These are phyloP conservation scores for Penicillium fimorum DNA, from an alignment of 495 filamentous ascomycete genomes.

Conservation along the genomic window DNA sequence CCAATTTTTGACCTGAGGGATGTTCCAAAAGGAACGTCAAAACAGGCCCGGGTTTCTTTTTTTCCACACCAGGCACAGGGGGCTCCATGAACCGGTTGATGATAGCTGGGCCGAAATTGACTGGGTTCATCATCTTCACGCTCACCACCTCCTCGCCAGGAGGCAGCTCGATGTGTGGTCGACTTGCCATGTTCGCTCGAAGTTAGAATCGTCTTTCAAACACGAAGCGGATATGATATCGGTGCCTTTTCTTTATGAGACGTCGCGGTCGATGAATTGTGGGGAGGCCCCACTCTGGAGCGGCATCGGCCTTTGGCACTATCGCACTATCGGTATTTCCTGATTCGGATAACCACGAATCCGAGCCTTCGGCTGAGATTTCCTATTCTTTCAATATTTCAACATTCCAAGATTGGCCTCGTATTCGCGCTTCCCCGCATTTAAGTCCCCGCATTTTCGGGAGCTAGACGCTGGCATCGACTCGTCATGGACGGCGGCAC, in stretches of 20 bases:
- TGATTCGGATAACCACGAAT: neutral
- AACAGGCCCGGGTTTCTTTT: conserved; percentile 17
- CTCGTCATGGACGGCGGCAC: neutral
- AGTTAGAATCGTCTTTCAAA: neutral
- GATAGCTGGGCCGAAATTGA: conserved; percentile 24
- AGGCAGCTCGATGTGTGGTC: conserved; percentile 42
- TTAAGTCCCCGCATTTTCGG: neutral
- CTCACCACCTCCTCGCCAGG: conserved; percentile 19
- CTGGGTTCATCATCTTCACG: conserved; percentile 22
- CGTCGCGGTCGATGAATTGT: neutral
- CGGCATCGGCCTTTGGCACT: neutral
- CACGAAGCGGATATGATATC: neutral
- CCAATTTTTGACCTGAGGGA: conserved; percentile 16
- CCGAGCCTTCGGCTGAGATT: neutral
- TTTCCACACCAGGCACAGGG: conserved; percentile 20
- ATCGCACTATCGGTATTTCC: neutral
- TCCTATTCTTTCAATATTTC: neutral
- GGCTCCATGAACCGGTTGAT: conserved; percentile 25
- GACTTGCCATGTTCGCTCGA: neutral
- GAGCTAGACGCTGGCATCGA: neutral
- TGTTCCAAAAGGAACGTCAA: conserved; percentile 26
- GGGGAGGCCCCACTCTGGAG: neutral
- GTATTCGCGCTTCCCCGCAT: neutral
- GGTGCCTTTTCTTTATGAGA: neutral
- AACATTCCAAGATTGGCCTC: neutral